Percentiles rank a stretch among this genome's conserved stretches.
These are phyloP conservation scores for Phytopythium cucurbitacearum DNA, from an alignment of 352 stramenopile species.

Conservation along the genomic window DNA sequence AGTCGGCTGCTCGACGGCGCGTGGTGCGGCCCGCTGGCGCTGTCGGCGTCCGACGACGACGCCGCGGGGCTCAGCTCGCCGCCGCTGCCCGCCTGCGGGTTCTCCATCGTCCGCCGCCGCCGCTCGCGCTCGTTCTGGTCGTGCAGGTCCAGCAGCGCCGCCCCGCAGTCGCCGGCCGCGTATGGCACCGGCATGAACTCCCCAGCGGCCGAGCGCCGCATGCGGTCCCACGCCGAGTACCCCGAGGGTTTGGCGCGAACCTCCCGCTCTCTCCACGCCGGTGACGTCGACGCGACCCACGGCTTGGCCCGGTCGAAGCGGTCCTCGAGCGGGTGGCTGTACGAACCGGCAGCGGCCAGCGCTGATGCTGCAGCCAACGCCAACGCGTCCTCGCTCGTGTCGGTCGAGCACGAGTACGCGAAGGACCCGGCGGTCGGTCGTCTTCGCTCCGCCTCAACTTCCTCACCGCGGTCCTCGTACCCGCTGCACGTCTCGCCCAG, in stretches of 20 bases:
- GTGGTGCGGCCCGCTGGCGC: conserved; percentile 6
- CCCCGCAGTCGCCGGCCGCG: neutral
- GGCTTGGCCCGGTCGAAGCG: neutral
- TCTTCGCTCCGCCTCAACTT: conserved; percentile 12
- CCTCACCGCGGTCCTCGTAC: conserved; percentile 26
- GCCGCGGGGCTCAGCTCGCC: conserved; percentile 16
- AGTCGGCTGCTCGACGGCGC: conserved; percentile 38
- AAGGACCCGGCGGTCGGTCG: conserved; percentile 44
- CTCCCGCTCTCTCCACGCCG: neutral
- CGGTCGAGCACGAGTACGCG: conserved; percentile 65
- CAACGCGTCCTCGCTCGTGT: conserved; percentile 52
- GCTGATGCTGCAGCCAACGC: conserved; percentile 3
- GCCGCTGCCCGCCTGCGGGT: conserved; percentile 27
- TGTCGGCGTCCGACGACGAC: conserved; percentile 1
- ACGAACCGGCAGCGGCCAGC: neutral
- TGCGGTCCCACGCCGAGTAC: conserved; percentile 41
- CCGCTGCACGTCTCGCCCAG: conserved; percentile 51
- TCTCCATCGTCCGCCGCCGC: conserved; percentile 16
- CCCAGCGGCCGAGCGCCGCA: conserved; percentile 22
- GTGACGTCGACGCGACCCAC: neutral
- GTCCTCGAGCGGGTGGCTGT: neutral
- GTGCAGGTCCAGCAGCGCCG: neutral
- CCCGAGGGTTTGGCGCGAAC: conserved; percentile 15
- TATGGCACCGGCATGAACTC: conserved; percentile 39
- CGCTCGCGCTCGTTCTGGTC: neutral